Evolutionary conservation across 495 filamentous ascomycete species (phyloP).

Genomic region (Platismatia glauca): DNA sequence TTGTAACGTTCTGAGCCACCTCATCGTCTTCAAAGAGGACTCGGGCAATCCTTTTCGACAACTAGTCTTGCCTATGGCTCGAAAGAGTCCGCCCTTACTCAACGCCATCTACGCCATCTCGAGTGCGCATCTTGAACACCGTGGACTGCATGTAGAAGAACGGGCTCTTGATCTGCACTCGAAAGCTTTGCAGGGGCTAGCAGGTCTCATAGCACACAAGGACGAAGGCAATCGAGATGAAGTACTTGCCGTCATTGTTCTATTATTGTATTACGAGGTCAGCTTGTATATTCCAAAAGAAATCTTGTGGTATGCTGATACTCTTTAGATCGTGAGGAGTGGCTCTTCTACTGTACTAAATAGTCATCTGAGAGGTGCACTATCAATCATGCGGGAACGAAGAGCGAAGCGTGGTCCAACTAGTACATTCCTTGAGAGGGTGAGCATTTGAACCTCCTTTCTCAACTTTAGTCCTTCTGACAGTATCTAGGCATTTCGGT

Average conservation of each 20-base stretch:
- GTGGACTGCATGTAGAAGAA: constrained; percentile 46
- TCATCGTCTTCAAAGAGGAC: constrained; percentile 56
- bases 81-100: constrained; percentile 42
- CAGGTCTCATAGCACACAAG: constrained; percentile 46
- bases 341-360: constrained; percentile 49
- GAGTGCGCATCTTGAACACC: constrained; percentile 50
- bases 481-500: constrained; percentile 45
- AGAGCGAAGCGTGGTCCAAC: constrained; percentile 41
- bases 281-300: constrained; percentile 23
- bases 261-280: constrained; percentile 56
- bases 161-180: constrained; percentile 52
- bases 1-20: constrained; percentile 52
- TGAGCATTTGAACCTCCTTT: constrained; percentile 26
- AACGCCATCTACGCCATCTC: constrained; percentile 52
- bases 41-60: constrained; percentile 55
- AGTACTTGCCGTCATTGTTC: constrained; percentile 51
- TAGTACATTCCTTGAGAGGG: constrained; percentile 48
- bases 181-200: constrained; percentile 49
- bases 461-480: constrained; percentile 5
- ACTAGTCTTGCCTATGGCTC: constrained; percentile 49
- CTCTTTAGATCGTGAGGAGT: constrained; percentile 47
- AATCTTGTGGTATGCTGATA: not conserved
- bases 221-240: constrained; percentile 44
- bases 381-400: constrained; percentile 47
- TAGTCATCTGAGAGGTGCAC: constrained; percentile 50